phyloP scores from a whole-genome alignment of 2,329 filamentous ascomycete species.

The Ophiostoma australiae region DNA sequence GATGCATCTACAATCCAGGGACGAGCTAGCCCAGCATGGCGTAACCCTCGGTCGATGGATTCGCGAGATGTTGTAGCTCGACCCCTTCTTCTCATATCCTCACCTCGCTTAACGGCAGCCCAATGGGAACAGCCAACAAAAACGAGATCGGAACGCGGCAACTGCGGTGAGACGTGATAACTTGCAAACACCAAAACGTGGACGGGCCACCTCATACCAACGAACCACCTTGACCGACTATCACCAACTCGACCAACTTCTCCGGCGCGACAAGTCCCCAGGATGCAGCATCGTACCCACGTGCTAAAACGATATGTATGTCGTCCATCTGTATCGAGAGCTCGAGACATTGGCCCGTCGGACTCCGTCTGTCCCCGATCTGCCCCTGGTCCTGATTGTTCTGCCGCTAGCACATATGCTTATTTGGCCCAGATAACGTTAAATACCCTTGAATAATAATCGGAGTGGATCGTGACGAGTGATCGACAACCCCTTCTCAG shows the following conservation, averaged over 20 bases:
- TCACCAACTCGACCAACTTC: neutral
- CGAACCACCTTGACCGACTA: neutral
- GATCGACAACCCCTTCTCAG: neutral
- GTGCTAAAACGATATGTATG: neutral
- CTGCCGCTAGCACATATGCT: conserved; percentile 11
- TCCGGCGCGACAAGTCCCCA: neutral
- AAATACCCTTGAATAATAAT: neutral
- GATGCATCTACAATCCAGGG: too few relatives aligned
- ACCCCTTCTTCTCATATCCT: neutral
- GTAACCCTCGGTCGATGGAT: neutral
- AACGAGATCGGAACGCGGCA: neutral
- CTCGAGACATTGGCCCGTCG: neutral
- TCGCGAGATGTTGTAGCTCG: neutral
- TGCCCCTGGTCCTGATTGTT: neutral
- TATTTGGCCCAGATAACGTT: conserved; percentile 8
- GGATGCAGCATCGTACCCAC: conserved; percentile 7
- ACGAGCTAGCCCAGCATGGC: neutral
- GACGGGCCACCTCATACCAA: neutral
- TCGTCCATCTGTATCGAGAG: neutral
- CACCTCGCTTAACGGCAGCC: neutral
- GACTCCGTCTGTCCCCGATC: conserved; percentile 13
- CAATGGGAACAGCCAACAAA: neutral
- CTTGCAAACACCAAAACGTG: neutral
- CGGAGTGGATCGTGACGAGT: neutral
- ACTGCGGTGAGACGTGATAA: neutral